Evolutionary conservation across 2,329 filamentous ascomycete species (phyloP).

Genomic region (Bipolaris bicolor): DNA sequence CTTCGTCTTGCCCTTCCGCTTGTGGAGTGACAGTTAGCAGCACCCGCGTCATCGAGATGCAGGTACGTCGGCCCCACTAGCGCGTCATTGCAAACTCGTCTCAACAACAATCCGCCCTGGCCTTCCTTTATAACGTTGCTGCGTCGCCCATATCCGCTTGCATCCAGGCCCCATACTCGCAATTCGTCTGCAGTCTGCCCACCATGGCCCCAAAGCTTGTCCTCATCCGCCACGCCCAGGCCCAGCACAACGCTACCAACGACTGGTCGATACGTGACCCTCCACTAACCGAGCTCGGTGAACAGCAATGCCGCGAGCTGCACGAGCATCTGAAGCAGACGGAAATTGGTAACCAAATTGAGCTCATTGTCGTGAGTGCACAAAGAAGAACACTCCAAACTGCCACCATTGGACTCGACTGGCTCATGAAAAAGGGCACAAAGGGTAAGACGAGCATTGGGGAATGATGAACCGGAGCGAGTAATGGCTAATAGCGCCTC

Average conservation of each 20-base stretch:
- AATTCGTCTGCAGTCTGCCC: not conserved
- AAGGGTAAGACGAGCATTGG: constrained; percentile 30
- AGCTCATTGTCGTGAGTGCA: constrained; percentile 66
- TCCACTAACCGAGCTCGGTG: constrained; percentile 50
- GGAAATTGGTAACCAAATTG: constrained; percentile 53
- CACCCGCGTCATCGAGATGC: constrained; percentile 23
- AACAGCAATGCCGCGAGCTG: constrained; percentile 51
- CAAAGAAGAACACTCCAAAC: constrained; percentile 72
- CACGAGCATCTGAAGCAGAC: constrained; percentile 46
- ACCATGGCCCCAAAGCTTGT: constrained; percentile 54
- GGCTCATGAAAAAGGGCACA: constrained; percentile 59
- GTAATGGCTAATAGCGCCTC: not conserved
- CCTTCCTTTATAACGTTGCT: constrained; percentile 3
- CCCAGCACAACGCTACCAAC: constrained; percentile 52
- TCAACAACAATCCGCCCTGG: constrained; percentile 1
- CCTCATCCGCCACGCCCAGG: constrained; percentile 55
- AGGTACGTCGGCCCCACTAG: constrained; percentile 25
- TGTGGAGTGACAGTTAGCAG: constrained; percentile 5
- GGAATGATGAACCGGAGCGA: not conserved
- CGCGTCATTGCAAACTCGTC: constrained; percentile 17
- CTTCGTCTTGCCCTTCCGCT: not conserved
- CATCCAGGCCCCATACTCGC: not conserved
- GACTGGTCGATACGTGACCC: constrained; percentile 53
- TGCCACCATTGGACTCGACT: constrained; percentile 63
- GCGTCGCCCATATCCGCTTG: not conserved